Evolutionary conservation across 345 rosid genomes (phyloP), one percentile per base, ranked within the genome.

Genomic region (Eucalyptus pauciflora): DNA sequence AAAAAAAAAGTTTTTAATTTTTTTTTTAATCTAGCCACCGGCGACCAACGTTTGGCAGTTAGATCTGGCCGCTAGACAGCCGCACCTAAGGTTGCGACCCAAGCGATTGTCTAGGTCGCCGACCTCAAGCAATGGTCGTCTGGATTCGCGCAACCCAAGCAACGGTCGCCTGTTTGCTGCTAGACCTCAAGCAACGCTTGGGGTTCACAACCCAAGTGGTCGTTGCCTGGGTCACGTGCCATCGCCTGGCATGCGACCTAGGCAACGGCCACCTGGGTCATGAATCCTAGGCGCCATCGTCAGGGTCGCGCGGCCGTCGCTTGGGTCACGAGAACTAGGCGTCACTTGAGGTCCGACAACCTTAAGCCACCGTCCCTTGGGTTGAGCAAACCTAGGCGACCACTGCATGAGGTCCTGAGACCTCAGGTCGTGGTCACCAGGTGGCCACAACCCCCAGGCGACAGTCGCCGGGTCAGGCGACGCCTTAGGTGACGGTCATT

Each of bases 381-480:
- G 62, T 22, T 1, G 2, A 1, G 1, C 0, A 2, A 56, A 45
- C 48, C 10, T 1, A 45, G 10, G 48, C 10, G 48, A 45, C 16
- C 52, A 2, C 18, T 2, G 0, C 27, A 5, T 56, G 4, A 10
- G 60, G 29, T 56, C 13, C 0, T 0, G 29, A 3, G 1, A 56
- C 62, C 12, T 51, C 10, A 56, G 1, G 27, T 1, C 2, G 5
- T 4, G 12, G 5, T 20, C 5, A 1, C 11, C 5, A 4, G 2
- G 5, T 43, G 8, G 45, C 45, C 45, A 7, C 45, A 43, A 43
- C 45, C 8, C 45, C 8, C 2, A 22, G 1, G 27, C 0, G 10
- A 3, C 1, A 5, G 5, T 20, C 2, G 5, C 25, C 11, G 9
- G 5, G 60, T 56, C 1, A 3, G 1, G 16, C 1, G 0, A 56